Evolutionary conservation across 306 rosid species (phyloP).

Genomic region (Cucurbita maxima): DNA sequence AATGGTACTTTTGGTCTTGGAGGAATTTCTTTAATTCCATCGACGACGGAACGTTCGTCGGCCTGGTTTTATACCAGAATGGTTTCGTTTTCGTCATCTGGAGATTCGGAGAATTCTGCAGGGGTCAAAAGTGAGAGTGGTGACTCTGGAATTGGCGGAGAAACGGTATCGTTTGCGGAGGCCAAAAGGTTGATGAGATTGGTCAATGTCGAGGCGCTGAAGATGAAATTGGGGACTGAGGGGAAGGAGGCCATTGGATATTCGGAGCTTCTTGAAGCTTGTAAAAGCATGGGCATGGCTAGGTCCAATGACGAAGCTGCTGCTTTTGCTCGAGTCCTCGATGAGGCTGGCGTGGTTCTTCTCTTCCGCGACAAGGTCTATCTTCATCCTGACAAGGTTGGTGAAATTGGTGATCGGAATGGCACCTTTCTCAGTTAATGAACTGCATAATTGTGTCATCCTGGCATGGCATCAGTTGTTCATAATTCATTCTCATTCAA

Average conservation of each 20-base stretch:
- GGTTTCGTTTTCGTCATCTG: not conserved
- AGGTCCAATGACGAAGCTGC: constrained; percentile 57
- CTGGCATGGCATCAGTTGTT: not conserved
- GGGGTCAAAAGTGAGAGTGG: not conserved
- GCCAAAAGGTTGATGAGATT: constrained; percentile 84
- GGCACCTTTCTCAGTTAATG: not conserved
- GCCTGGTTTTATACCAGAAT: not conserved
- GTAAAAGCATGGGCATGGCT: constrained; percentile 67
- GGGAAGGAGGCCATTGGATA: constrained; percentile 60
- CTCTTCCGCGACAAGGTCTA: constrained; percentile 85
- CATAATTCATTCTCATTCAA: not conserved
- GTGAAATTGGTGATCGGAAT: not conserved
- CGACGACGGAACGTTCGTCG: not conserved
- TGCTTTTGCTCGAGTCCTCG: constrained; percentile 58
- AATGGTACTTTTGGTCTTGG: not conserved
- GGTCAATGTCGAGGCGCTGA: constrained; percentile 73
- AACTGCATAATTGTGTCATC: not conserved
- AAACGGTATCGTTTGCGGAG: constrained; percentile 39
- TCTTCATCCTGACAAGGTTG: constrained; percentile 82
- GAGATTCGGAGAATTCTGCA: not conserved
- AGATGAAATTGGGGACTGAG: constrained; percentile 53
- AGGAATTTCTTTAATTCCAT: not conserved
- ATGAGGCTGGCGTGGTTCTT: constrained; percentile 83
- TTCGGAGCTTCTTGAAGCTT: constrained; percentile 54
- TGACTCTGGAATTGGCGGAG: constrained; percentile 11